Percentiles rank a stretch among this genome's conserved stretches.
These are phyloP conservation scores for Tylopilus balloui DNA, from an alignment of 768 basidiomycete species.

Conservation along the genomic window DNA sequence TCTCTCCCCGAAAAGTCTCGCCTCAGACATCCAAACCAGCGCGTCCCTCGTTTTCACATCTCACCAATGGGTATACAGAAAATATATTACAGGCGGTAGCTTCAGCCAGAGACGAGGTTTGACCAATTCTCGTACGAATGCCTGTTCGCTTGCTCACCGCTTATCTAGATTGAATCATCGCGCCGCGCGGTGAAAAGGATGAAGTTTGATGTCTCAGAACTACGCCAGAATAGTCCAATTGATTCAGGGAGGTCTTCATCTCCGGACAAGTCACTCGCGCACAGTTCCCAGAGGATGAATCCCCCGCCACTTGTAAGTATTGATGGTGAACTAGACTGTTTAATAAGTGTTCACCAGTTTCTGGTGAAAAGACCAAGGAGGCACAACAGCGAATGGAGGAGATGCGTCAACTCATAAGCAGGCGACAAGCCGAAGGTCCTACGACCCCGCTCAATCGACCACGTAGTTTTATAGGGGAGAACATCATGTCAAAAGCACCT, in stretches of 20 bases:
- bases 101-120: constrained; percentile 64
- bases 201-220: constrained; percentile 58
- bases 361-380: constrained; percentile 57
- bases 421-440: constrained; percentile 47
- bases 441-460: constrained; percentile 45
- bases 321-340: constrained; percentile 2
- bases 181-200: constrained; percentile 71
- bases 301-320: constrained; percentile 41
- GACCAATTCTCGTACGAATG: not conserved
- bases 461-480: constrained; percentile 32
- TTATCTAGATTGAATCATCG: constrained; percentile 61
- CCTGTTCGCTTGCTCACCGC: constrained; percentile 1
- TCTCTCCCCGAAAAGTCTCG: constrained; percentile 52
- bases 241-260: constrained; percentile 48
- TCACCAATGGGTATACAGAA: constrained; percentile 38
- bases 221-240: constrained; percentile 27
- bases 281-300: constrained; percentile 42
- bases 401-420: constrained; percentile 70
- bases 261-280: constrained; percentile 48
- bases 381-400: constrained; percentile 79
- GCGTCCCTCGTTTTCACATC: constrained; percentile 20
- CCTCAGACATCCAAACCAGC: constrained; percentile 44
- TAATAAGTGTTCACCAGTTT: constrained; percentile 4
- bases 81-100: constrained; percentile 46
- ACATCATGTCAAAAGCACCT: constrained; percentile 9